Conservation (phyloP, 192 early-diverging fungal species). For the Allomyces macrogynus region DNA sequence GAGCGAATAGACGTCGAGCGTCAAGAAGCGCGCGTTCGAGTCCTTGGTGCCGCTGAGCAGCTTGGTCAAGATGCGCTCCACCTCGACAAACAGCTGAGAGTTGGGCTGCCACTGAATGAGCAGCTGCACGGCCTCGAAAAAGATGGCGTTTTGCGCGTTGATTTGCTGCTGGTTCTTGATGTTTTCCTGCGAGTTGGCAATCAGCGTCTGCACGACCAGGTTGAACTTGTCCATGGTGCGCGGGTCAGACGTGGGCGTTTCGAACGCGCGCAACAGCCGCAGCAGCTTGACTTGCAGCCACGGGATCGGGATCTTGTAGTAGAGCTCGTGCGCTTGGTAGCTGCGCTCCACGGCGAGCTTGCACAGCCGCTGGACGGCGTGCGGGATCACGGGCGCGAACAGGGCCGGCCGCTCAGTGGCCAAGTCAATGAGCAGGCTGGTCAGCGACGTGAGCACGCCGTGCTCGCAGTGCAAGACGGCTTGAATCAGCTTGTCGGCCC, state of each 20-base stretch:
- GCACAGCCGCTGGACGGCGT: not conserved
- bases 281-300: slow-evolving; percentile 97
- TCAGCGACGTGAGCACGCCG: slow-evolving; percentile 66
- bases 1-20: slow-evolving; percentile 87
- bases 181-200: slow-evolving; percentile 65
- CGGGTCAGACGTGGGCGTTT: slow-evolving; percentile 44
- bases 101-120: slow-evolving; percentile 81
- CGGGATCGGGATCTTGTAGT: slow-evolving; percentile 94
- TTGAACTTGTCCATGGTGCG: slow-evolving; percentile 41
- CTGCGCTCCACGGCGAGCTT: slow-evolving; percentile 70
- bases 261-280: slow-evolving; percentile 85
- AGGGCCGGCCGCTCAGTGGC: slow-evolving; percentile 12
- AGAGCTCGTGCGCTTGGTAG: slow-evolving; percentile 67
- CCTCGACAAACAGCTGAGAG: slow-evolving; percentile 66
- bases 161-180: slow-evolving; percentile 92
- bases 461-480: slow-evolving; percentile 26
- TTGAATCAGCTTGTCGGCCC: slow-evolving; percentile 61
- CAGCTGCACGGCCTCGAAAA: slow-evolving; percentile 94
- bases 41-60: slow-evolving; percentile 81
- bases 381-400: not conserved
- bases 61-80: slow-evolving; percentile 56
- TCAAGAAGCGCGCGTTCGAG: slow-evolving; percentile 93
- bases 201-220: slow-evolving; percentile 55
- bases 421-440: slow-evolving; percentile 72
- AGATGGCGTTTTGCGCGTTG: slow-evolving; percentile 91